Evolutionary conservation across 2,329 filamentous ascomycete species (phyloP), one percentile per base, ranked within the genome.

Genomic region (Penicillium griseofulvum): DNA sequence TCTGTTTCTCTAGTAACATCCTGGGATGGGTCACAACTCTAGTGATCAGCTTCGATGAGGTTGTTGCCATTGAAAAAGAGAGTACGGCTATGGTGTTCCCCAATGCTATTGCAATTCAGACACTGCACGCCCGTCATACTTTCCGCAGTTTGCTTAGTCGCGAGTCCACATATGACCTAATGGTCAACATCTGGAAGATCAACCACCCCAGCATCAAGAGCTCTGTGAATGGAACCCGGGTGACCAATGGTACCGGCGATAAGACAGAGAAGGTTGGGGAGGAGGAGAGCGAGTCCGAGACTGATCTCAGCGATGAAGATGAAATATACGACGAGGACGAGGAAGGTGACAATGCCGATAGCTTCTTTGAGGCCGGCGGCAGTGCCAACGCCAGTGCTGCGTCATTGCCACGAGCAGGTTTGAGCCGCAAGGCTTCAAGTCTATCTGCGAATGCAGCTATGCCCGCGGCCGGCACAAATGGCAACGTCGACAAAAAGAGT

Each of bases 1-100:
- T 99, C 44, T 99, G 94, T 78, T 99, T 99, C 75, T 97, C 92
- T 68, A 97, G 94, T 79, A 99, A 99, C 71, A 99, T 99, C 62
- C 84, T 99, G 44, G 94, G 94, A 51, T 99, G 94, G 94, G 89
- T 95, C 22, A 99, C 94, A 0, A 99, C 94, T 1, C 80, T 99
- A 39, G 93, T 99, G 49, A 96, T 99, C 78, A 95, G 91, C 72
- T 99, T 99, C 71, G 94, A 99, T 69, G 94, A 99, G 73, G 90
- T 99, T 55, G 90, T 97, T 19, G 91, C 93, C 0, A 89, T 99
- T 8, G 94, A 99, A 75, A 97, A 97, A 78, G 89, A 96, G 72
- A 97, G 87, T 70, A 99, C 94, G 0, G 94, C 94, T 0, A 82
- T 99, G 57, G 81, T 99, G 1, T 97, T 99, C 76, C 96, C 95